Percentiles rank a stretch among this genome's conserved stretches.
Evolutionary conservation across 805 yeast genomes (phyloP).

Genomic region (Naumovozyma castellii): DNA sequence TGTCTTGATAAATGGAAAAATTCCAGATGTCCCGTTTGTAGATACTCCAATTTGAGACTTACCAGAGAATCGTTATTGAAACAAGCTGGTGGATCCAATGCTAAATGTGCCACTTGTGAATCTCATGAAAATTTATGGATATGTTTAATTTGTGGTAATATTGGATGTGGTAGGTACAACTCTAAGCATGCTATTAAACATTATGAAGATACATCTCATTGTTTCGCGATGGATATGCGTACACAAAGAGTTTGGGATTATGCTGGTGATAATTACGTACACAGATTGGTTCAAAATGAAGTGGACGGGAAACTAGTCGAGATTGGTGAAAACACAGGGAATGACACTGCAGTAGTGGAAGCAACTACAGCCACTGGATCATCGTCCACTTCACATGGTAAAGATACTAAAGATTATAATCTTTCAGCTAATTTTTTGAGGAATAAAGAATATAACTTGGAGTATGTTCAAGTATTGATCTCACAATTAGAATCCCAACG

Average conservation of each 20-base stretch:
- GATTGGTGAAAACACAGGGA: conserved; percentile 31
- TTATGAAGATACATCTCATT: conserved; percentile 67
- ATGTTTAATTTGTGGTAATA: conserved; percentile 79
- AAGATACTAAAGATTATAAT: conserved; percentile 10
- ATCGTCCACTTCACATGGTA: neutral
- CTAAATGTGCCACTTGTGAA: conserved; percentile 48
- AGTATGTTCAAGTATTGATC: conserved; percentile 68
- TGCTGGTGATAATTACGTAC: conserved; percentile 85
- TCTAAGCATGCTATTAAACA: conserved; percentile 80
- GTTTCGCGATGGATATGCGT: conserved; percentile 80
- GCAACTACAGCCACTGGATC: neutral
- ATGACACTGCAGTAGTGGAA: neutral
- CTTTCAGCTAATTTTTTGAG: conserved; percentile 21
- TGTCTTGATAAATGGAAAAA: conserved; percentile 85
- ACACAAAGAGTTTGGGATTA: conserved; percentile 93
- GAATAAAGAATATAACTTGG: conserved; percentile 57
- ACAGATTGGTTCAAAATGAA: conserved; percentile 73
- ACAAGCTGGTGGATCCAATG: conserved; percentile 20
- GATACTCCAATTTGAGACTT: conserved; percentile 49
- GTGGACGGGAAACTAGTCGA: conserved; percentile 87
- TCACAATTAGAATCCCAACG: conserved; percentile 81
- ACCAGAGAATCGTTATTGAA: conserved; percentile 21
- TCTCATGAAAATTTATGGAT: conserved; percentile 67
- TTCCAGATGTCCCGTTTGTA: conserved; percentile 83
- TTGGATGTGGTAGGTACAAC: conserved; percentile 88